phyloP scores from a whole-genome alignment of 2,329 filamentous ascomycete genomes.

The Aureobasidium sp. region DNA sequence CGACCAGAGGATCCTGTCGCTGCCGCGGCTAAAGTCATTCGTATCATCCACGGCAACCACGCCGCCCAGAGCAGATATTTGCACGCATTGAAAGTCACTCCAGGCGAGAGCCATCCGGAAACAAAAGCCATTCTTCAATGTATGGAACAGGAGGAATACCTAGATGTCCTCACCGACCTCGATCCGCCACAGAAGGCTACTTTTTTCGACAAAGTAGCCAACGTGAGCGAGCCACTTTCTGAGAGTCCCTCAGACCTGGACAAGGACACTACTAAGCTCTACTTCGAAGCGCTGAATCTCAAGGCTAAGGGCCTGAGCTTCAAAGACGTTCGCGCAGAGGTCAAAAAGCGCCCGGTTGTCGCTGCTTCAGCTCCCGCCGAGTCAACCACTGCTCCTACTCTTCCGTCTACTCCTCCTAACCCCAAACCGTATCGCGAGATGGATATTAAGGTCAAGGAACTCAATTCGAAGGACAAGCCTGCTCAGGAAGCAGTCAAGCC shows the following conservation, averaged over 20 bases:
- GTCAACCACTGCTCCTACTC: not conserved
- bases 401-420: not conserved
- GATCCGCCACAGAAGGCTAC: constrained; percentile 2
- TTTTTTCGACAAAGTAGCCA: constrained; percentile 7
- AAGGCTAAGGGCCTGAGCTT: not conserved
- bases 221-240: not conserved
- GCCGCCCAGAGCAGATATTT: constrained; percentile 3
- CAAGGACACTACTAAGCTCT: not conserved
- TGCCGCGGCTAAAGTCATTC: constrained; percentile 11
- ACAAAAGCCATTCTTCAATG: not conserved
- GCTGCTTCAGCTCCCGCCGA: not conserved
- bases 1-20: not conserved
- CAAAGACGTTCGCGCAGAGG: constrained; percentile 7
- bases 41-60: constrained; percentile 5
- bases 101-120: not conserved
- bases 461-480: not conserved
- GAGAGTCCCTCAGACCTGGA: not conserved
- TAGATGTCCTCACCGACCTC: constrained; percentile 13
- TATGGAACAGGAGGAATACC: constrained; percentile 14
- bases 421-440: not conserved
- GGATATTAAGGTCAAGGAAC: not conserved
- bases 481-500: not conserved
- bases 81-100: not conserved
- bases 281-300: constrained; percentile 7
- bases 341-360: not conserved